Conservation (phyloP, 1,284 basidiomycete species). For the Cryptococcus maquisensis region DNA sequence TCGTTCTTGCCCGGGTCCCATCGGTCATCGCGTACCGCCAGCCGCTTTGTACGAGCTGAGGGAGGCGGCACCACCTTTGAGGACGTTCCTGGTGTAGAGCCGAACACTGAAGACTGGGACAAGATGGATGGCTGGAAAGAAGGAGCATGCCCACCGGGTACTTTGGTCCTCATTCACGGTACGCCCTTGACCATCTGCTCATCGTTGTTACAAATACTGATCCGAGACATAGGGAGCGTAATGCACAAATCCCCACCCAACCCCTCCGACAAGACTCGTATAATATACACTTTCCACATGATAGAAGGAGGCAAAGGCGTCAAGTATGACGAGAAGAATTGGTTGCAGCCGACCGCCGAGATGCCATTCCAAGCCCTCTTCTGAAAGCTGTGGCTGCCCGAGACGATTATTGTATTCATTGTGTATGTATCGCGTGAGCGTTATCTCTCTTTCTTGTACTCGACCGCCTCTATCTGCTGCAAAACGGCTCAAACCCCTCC, state of each 20-base stretch:
- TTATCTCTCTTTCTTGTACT: no score
- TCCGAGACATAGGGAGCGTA: constrained; percentile 60
- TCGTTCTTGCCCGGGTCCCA: constrained; percentile 93
- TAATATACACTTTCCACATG: constrained; percentile 90
- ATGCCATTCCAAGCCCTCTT: constrained; percentile 79
- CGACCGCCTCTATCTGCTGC: no score
- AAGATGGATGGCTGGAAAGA: constrained; percentile 62
- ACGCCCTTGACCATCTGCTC: constrained; percentile 4
- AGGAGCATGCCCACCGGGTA: constrained; percentile 67
- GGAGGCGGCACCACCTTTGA: constrained; percentile 67
- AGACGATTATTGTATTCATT: no score
- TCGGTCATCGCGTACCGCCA: constrained; percentile 62
- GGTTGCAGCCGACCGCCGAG: constrained; percentile 69
- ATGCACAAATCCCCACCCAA: constrained; percentile 84
- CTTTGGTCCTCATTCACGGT: constrained; percentile 76
- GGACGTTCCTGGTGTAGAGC: constrained; percentile 52
- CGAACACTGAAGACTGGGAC: constrained; percentile 54
- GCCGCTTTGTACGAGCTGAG: constrained; percentile 74
- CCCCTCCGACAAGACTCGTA: constrained; percentile 63
- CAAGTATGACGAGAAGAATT: constrained; percentile 46
- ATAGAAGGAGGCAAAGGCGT: constrained; percentile 48
- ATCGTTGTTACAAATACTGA: neutral
- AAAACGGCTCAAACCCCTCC: no score
- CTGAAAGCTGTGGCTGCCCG: neutral
- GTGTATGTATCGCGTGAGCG: no score